Evolutionary conservation across 2,329 filamentous ascomycete species (phyloP).

Genomic region (Botrytis paeoniae): DNA sequence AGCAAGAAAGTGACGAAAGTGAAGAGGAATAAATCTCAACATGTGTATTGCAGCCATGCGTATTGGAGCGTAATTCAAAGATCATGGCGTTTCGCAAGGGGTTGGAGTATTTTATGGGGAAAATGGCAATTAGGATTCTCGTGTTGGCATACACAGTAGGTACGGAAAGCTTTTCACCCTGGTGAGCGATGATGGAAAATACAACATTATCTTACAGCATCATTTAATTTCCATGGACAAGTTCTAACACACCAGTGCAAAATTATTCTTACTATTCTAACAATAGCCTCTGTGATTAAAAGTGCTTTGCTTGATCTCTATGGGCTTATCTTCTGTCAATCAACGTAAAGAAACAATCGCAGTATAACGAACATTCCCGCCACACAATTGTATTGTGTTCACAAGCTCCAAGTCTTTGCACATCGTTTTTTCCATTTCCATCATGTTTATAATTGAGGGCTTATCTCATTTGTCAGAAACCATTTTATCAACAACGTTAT

Average conservation of each 20-base stretch:
- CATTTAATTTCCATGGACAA: background rate
- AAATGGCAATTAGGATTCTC: background rate
- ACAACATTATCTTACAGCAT: background rate
- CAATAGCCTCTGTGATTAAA: background rate
- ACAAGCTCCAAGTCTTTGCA: background rate
- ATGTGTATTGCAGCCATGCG: background rate
- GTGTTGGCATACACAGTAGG: background rate
- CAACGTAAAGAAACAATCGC: background rate
- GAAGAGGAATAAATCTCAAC: slow-evolving; percentile 36
- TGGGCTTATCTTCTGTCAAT: background rate
- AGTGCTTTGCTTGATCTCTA: background rate
- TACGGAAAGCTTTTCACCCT: background rate
- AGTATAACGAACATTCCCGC: background rate
- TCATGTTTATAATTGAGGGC: background rate
- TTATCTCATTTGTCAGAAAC: too few species aligned
- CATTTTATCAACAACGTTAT: background rate
- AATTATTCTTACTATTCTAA: too few species aligned
- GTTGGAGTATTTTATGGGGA: background rate
- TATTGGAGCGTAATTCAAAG: background rate
- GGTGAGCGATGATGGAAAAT: background rate
- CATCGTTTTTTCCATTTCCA: background rate
- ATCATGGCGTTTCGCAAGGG: background rate
- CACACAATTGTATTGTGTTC: background rate
- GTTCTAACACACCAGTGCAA: background rate
- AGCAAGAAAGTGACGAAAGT: slow-evolving; percentile 32